These are phyloP conservation scores for Alternaria consortialis DNA, from an alignment of 2,329 filamentous ascomycete genomes.

Conservation along the genomic window DNA sequence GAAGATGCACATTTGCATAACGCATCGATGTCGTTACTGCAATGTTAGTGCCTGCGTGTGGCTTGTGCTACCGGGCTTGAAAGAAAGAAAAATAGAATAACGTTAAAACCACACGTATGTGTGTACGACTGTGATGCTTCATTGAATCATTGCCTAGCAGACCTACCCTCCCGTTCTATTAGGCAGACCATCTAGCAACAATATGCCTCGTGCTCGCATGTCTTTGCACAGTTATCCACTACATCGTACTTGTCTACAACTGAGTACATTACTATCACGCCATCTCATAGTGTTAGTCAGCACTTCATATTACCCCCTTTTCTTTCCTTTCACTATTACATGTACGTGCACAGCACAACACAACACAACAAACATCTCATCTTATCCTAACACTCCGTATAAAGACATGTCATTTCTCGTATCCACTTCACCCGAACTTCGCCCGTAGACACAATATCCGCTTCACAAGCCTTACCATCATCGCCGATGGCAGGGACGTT, in stretches of 20 bases:
- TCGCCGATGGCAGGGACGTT: not conserved
- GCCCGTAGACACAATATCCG: not conserved
- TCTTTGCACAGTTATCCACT: not conserved
- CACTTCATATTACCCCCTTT: not conserved
- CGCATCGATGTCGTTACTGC: not conserved
- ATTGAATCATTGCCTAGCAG: not conserved
- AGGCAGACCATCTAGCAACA: not conserved
- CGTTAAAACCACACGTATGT: not conserved
- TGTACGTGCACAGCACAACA: not conserved
- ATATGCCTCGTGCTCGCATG: not conserved
- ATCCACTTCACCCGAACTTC: not conserved
- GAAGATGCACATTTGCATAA: not conserved
- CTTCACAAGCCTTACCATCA: not conserved
- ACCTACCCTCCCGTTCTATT: not conserved
- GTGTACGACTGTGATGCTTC: not conserved
- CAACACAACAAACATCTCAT: not conserved
- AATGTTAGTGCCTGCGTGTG: not conserved
- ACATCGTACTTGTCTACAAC: not conserved
- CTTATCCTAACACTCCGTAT: not conserved
- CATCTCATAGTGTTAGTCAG: not conserved
- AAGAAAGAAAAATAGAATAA: constrained; percentile 5
- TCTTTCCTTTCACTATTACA: not conserved
- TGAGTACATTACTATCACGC: too few species aligned
- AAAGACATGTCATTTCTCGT: not conserved
- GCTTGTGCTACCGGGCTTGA: not conserved